These are phyloP conservation scores for Sporothrix mexicana DNA, from an alignment of 2,329 filamentous ascomycete genomes.

Conservation along the genomic window DNA sequence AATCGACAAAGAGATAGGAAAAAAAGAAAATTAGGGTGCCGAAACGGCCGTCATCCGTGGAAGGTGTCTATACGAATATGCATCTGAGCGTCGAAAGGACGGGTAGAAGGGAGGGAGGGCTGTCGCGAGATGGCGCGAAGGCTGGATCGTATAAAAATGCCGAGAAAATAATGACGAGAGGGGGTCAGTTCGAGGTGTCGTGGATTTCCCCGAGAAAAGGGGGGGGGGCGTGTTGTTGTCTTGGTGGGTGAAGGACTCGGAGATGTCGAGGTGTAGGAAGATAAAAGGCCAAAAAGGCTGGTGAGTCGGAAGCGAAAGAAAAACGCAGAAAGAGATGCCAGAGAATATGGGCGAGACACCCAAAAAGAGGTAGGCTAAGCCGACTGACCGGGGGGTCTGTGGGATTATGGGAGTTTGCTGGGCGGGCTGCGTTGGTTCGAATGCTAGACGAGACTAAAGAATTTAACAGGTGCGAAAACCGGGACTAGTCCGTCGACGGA, in stretches of 20 bases:
- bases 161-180: background rate
- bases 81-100: conserved; percentile 32
- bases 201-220: background rate
- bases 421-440: conserved; percentile 29
- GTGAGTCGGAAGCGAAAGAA: background rate
- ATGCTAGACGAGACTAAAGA: conserved; percentile 29
- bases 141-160: background rate
- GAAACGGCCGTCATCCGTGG: conserved; percentile 37
- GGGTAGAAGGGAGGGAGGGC: too few relatives aligned
- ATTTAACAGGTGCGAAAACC: conserved; percentile 32
- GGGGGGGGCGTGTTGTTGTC: conserved; percentile 5
- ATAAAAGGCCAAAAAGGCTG: background rate
- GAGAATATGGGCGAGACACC: background rate
- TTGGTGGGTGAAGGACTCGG: conserved; percentile 4
- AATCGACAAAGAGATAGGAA: background rate
- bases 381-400: conserved; percentile 23
- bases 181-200: background rate
- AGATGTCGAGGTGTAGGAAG: conserved; percentile 5
- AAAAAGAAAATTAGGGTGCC: conserved; percentile 28
- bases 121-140: background rate
- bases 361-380: conserved; percentile 28
- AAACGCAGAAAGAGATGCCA: background rate
- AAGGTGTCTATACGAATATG: conserved; percentile 30
- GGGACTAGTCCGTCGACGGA: conserved; percentile 31
- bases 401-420: conserved; percentile 30